Evolutionary conservation across 192 early-diverging fungal genomes (phyloP), one percentile per base, ranked within the genome.

Genomic region (Gryganskiella cystojenkinii): DNA sequence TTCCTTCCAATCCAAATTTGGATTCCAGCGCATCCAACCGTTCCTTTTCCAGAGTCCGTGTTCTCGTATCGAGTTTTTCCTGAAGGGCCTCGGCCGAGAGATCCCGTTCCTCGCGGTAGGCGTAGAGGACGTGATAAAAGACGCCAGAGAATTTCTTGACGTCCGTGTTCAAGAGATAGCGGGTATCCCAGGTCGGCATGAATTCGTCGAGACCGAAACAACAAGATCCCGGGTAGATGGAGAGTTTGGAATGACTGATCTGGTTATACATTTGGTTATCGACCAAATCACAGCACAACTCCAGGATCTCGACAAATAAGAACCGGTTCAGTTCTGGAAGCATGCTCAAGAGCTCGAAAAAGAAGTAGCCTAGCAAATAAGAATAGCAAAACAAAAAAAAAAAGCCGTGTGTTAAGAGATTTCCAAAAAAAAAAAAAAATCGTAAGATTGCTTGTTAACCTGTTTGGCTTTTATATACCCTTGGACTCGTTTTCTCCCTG

Each of bases 311-410:
- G 45, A 76, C 73, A 56, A 76, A 76, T 0, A 76, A 60, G 34
- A 67, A 76, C 10, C 73, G 58, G 35, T 76, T 76, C 44, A 76
- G 25, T 24, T 76, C 73, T 5, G 73, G 73, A n/a, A 76, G 59
- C 73, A 76, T 68, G 4, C 73, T 65, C 47, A 76, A 20, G 8
- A 76, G 43, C 37, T 76, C 73, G 40, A 76, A 76, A 20, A 76
- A 76, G 65, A 76, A 76, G 31, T 65, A 60, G 8, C 73, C 73
- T 76, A 61, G n/a, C n/a, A n/a, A n/a, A n/a, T n/a, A n/a, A n/a
- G n/a, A n/a, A n/a, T n/a, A n/a, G n/a, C n/a, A n/a, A n/a, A n/a
- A n/a, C n/a, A n/a, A n/a, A n/a, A n/a, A n/a, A n/a, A n/a, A n/a
- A n/a, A n/a, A n/a, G n/a, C 17, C 42, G 55, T 33, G 55, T 31